Percentiles rank a stretch among this genome's conserved stretches.
Evolutionary conservation across 1,284 basidiomycete genomes (phyloP).

Genomic region (Microbotryum intermedium): DNA sequence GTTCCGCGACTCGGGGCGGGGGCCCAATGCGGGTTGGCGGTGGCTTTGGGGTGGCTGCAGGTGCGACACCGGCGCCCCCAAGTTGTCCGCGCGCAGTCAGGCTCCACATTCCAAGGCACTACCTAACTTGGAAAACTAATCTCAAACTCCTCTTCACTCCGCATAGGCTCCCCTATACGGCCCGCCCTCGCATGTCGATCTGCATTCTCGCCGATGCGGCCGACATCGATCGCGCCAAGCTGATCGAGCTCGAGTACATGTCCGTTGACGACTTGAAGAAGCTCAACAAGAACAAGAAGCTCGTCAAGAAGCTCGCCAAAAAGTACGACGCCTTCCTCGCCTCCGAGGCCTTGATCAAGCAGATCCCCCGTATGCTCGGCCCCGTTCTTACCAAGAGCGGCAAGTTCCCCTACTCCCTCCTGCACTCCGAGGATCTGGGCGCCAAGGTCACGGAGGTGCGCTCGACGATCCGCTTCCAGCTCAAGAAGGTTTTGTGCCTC

Average conservation of each 20-base stretch:
- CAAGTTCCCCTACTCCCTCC: constrained; percentile 94
- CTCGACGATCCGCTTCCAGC: constrained; percentile 79
- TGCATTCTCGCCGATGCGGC: constrained; percentile 99
- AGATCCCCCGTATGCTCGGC: constrained; percentile 98
- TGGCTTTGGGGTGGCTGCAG: too few relatives aligned
- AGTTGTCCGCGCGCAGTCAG: too few relatives aligned
- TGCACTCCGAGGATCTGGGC: constrained; percentile 80
- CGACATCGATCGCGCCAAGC: constrained; percentile 97
- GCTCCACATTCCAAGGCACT: too few relatives aligned
- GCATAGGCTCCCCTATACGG: constrained; percentile 80
- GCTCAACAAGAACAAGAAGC: constrained; percentile 99
- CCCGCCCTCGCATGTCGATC: constrained; percentile 97
- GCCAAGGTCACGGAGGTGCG: constrained; percentile 94
- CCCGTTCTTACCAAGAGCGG: constrained; percentile 99
- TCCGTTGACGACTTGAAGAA: constrained; percentile 99
- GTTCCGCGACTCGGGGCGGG: too few relatives aligned
- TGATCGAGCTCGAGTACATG: constrained; percentile 93
- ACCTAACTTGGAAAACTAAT: too few relatives aligned
- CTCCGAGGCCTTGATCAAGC: constrained; percentile 97
- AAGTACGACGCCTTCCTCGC: constrained; percentile 99
- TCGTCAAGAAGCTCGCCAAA: constrained; percentile 99
- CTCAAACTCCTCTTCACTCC: constrained; percentile 22
- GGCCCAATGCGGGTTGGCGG: too few relatives aligned
- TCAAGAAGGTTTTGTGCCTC: constrained; percentile 99
- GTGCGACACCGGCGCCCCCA: too few relatives aligned